phyloP scores from a whole-genome alignment of 2,329 filamentous ascomycete species.

The Phialemoniopsis sp. region DNA sequence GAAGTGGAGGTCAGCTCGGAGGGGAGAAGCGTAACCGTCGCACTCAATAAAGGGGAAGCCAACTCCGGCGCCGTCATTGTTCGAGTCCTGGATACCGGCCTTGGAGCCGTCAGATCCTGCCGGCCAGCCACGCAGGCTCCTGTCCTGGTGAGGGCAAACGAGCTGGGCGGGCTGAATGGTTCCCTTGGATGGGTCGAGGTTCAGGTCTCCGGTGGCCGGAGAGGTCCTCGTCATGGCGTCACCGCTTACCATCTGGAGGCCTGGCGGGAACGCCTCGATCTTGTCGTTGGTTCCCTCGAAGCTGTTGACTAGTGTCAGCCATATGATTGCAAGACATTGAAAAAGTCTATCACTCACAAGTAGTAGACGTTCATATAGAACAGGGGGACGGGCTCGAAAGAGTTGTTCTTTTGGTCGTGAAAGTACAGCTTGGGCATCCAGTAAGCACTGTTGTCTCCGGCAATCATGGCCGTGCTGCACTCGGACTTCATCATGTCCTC shows the following conservation, averaged over 20 bases:
- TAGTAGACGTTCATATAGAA: slow-evolving; percentile 78
- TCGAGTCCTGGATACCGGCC: slow-evolving; percentile 50
- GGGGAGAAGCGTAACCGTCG: slow-evolving; percentile 55
- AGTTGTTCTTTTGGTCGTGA: slow-evolving; percentile 55
- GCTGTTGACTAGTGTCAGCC: slow-evolving; percentile 27
- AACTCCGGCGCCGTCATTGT: slow-evolving; percentile 50
- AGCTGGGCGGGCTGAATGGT: slow-evolving; percentile 51
- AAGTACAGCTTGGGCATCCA: slow-evolving; percentile 74
- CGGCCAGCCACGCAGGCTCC: slow-evolving; percentile 48
- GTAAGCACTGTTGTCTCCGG: slow-evolving; percentile 69
- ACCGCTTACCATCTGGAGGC: slow-evolving; percentile 69
- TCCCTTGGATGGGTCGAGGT: slow-evolving; percentile 48
- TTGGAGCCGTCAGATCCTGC: slow-evolving; percentile 47
- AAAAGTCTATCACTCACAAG: slow-evolving; percentile 52
- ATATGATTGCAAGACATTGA: too few species aligned
- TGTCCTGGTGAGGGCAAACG: slow-evolving; percentile 53
- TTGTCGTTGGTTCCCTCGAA: slow-evolving; percentile 62
- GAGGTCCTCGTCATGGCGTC: slow-evolving; percentile 53
- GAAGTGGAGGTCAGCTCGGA: slow-evolving; percentile 66
- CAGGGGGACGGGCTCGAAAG: slow-evolving; percentile 61
- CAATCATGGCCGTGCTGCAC: slow-evolving; percentile 68
- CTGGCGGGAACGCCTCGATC: slow-evolving; percentile 65
- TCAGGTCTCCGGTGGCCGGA: slow-evolving; percentile 43
- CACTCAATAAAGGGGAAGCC: slow-evolving; percentile 71
- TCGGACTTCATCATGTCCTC: slow-evolving; percentile 54